Evolutionary conservation across 78 protist species (phyloP).

Genomic region (Capsaspora owczarzaki): DNA sequence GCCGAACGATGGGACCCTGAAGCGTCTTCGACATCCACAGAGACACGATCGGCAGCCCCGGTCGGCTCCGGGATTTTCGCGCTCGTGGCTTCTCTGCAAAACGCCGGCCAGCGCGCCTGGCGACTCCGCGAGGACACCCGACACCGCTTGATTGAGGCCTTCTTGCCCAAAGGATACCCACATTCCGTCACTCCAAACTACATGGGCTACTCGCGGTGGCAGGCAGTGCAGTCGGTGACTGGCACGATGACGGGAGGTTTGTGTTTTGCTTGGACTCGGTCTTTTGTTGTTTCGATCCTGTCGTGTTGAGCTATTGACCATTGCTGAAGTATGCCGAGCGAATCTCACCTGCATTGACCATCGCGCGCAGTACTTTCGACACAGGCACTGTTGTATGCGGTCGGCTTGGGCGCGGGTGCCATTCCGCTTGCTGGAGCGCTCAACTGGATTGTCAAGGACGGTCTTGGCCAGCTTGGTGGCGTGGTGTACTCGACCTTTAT

Average conservation of each 20-base stretch:
- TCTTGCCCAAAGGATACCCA: constrained; percentile 16
- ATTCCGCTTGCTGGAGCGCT: constrained; percentile 50
- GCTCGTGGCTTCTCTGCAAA: no score
- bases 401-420: constrained; percentile 48
- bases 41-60: no score
- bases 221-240: not conserved
- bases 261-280: not conserved
- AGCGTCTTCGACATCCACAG: no score
- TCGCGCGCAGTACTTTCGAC: constrained; percentile 33
- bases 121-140: not conserved
- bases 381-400: constrained; percentile 33
- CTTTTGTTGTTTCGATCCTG: no score
- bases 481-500: constrained; percentile 29
- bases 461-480: constrained; percentile 51
- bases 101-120: no score
- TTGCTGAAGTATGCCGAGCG: no score
- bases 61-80: no score
- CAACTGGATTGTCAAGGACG: constrained; percentile 53
- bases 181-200: not conserved
- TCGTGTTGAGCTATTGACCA: no score
- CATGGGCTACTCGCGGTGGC: constrained; percentile 8
- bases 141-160: not conserved
- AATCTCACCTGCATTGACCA: no score
- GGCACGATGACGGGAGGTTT: not conserved
- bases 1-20: no score